Base-by-base conservation (phyloP, 306 rosid species). In the Vachellia pachyceras region DNA sequence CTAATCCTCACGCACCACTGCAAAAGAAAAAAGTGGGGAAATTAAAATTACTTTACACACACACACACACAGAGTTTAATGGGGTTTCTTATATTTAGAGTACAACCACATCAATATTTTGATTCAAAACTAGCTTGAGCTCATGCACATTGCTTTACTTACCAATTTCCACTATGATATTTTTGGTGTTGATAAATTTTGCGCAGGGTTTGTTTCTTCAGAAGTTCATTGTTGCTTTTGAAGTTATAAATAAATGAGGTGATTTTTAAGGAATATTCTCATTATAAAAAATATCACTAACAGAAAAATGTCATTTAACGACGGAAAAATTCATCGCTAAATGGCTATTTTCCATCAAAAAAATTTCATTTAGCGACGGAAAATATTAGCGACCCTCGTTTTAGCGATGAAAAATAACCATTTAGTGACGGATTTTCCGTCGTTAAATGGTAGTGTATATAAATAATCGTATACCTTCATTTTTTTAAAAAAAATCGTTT, bases 241-340 rank as follows among this genome's bases (percentile, higher is more conserved):
- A 7, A 54, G 2, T 3, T 54, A 7, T 6, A 5, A 6, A 18
- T n/a, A 54, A 54, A 17, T 54, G 22, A 54, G 33, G 2, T 20
- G 12, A 55, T 23, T 58, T 72, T 74, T 3, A 52, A 75, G 42
- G 77, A 71, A 79, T 79, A 76, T 79, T 82, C 84, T 83, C 77
- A 66, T 83, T 77, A 77, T 73, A 74, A 76, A 75, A 77, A 76
- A n/a, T n/a, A n/a, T n/a, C n/a, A n/a, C n/a, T n/a, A n/a, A n/a
- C n/a, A n/a, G n/a, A n/a, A n/a, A n/a, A n/a, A n/a, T n/a, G n/a
- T n/a, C n/a, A n/a, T n/a, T n/a, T n/a, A n/a, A n/a, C n/a, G n/a
- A n/a, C n/a, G n/a, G n/a, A n/a, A n/a, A n/a, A n/a, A n/a, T n/a
- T n/a, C n/a, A n/a, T n/a, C n/a, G n/a, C n/a, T n/a, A n/a, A n/a